phyloP scores from a whole-genome alignment of 768 basidiomycete genomes.

The Tephrocybe sp. region DNA sequence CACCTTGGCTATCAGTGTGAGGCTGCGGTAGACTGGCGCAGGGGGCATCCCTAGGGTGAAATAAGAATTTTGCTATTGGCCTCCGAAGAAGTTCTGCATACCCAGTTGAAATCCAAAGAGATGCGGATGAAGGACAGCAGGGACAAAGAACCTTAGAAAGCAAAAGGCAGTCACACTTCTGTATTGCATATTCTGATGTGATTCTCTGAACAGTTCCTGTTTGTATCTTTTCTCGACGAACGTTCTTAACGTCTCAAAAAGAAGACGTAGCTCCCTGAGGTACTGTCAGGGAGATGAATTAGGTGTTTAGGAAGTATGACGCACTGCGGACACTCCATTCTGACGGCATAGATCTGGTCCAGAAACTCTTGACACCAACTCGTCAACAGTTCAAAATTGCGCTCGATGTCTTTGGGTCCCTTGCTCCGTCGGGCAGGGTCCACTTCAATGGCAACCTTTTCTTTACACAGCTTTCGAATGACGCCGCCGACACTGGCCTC shows the following conservation, averaged over 20 bases:
- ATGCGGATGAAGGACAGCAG: slow-evolving; percentile 86
- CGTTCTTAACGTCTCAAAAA: slow-evolving; percentile 68
- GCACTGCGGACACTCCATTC: slow-evolving; percentile 73
- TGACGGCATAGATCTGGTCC: slow-evolving; percentile 74
- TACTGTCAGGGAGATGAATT: no score
- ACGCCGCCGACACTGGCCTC: slow-evolving; percentile 74
- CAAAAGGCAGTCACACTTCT: slow-evolving; percentile 88
- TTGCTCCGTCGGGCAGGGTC: slow-evolving; percentile 71
- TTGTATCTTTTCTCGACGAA: slow-evolving; percentile 69
- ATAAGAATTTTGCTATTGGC: slow-evolving; percentile 1
- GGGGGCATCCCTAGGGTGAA: slow-evolving; percentile 57
- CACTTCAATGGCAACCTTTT: slow-evolving; percentile 78
- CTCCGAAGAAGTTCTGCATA: slow-evolving; percentile 27
- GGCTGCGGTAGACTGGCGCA: slow-evolving; percentile 67
- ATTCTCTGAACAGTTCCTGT: slow-evolving; percentile 38
- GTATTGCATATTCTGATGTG: slow-evolving; percentile 59
- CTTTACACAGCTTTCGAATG: slow-evolving; percentile 66
- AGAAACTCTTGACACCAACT: slow-evolving; percentile 81
- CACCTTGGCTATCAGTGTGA: slow-evolving; percentile 86
- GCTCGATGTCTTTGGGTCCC: slow-evolving; percentile 57
- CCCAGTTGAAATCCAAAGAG: slow-evolving; percentile 77
- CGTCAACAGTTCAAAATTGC: slow-evolving; percentile 65
- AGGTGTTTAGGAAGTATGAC: slow-evolving; percentile 26
- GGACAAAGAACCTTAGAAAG: slow-evolving; percentile 87
- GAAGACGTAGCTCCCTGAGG: slow-evolving; percentile 64